These are phyloP conservation scores for Biscogniauxia mediterranea DNA, from an alignment of 2,329 filamentous ascomycete genomes.

Conservation along the genomic window DNA sequence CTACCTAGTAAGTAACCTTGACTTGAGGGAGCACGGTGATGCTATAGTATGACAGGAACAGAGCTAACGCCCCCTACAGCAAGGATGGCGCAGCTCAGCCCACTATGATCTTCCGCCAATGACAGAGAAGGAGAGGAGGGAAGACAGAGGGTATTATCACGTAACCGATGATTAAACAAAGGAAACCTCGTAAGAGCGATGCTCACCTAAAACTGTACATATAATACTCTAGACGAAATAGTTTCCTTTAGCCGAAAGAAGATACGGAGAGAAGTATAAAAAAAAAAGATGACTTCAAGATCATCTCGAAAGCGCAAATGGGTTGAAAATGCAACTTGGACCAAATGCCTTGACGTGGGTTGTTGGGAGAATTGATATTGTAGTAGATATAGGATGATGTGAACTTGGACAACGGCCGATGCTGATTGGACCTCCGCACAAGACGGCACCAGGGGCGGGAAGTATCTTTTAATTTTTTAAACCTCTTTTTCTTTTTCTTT, in stretches of 20 bases:
- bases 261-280: slow-evolving; percentile 2
- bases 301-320: not conserved
- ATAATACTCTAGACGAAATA: slow-evolving; percentile 33
- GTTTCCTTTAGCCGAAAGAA: slow-evolving; percentile 24
- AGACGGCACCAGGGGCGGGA: not conserved
- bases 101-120: slow-evolving; percentile 93
- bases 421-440: not conserved
- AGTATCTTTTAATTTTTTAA: not conserved
- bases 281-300: not conserved
- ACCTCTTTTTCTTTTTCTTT: not conserved
- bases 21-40: not conserved
- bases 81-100: slow-evolving; percentile 83
- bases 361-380: not conserved
- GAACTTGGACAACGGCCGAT: not conserved
- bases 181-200: slow-evolving; percentile 14
- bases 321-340: not conserved
- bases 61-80: slow-evolving; percentile 48
- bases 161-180: slow-evolving; percentile 75
- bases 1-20: slow-evolving; percentile 70
- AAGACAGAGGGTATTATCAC: slow-evolving; percentile 96
- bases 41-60: not conserved
- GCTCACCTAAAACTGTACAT: slow-evolving; percentile 36
- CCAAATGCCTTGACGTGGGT: not conserved
- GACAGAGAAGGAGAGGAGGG: slow-evolving; percentile 89
- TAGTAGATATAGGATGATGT: slow-evolving; percentile 5